Evolutionary conservation across 1,139 yeast genomes (phyloP).

Genomic region (Kodamaea plutei): DNA sequence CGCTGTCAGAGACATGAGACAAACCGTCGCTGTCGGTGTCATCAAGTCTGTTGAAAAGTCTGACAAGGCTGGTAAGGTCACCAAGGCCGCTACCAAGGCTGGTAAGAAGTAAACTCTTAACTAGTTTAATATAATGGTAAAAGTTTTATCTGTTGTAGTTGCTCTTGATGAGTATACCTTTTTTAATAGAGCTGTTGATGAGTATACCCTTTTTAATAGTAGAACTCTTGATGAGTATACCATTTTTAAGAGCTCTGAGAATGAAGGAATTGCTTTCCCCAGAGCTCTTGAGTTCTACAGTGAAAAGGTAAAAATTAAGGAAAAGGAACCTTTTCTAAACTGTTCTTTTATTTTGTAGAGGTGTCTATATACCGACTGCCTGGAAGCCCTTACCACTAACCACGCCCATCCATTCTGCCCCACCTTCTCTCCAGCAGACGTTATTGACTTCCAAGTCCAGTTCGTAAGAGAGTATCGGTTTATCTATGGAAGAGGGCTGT

Average conservation of each 20-base stretch:
- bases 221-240: too few species aligned
- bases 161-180: too few species aligned
- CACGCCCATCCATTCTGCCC: constrained; percentile 78
- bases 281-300: too few species aligned
- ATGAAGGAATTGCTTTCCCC: too few species aligned
- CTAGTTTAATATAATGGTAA: neutral
- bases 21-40: constrained; percentile 99
- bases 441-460: constrained; percentile 71
- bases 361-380: constrained; percentile 46
- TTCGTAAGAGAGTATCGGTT: constrained; percentile 53
- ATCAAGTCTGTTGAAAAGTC: constrained; percentile 97
- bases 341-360: too few species aligned
- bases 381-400: constrained; percentile 80
- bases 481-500: constrained; percentile 23
- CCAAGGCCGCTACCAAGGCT: constrained; percentile 99
- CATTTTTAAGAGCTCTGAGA: too few species aligned
- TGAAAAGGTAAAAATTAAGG: too few species aligned
- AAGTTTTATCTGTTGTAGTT: neutral
- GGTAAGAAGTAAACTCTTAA: constrained; percentile 74
- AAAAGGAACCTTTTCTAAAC: too few species aligned
- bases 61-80: constrained; percentile 95
- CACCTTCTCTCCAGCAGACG: constrained; percentile 62
- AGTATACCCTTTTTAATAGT: too few species aligned
- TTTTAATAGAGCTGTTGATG: too few species aligned
- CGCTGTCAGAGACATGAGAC: constrained; percentile 99